These are phyloP conservation scores for Pichia sporocuriosa DNA, from an alignment of 805 yeast species.

Conservation along the genomic window DNA sequence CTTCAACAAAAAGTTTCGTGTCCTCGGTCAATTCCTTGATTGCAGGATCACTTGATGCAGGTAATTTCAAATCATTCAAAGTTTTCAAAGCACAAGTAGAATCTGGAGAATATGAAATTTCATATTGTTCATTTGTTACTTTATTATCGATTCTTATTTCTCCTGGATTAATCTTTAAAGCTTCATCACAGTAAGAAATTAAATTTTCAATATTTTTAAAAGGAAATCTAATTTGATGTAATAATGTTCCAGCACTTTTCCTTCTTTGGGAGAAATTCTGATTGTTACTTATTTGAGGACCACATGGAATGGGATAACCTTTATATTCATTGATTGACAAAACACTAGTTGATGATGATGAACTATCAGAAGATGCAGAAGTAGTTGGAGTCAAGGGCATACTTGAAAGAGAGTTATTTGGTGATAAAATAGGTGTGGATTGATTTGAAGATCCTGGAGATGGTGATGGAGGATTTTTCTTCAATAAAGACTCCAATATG, in stretches of 20 bases:
- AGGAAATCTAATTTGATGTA: constrained; percentile 45
- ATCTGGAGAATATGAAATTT: constrained; percentile 48
- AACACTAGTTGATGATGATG: constrained; percentile 13
- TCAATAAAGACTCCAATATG: constrained; percentile 36
- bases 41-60: constrained; percentile 59
- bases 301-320: constrained; percentile 41
- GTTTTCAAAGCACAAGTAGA: constrained; percentile 50
- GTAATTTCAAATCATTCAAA: constrained; percentile 33
- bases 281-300: constrained; percentile 13
- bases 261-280: constrained; percentile 25
- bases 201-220: constrained; percentile 52
- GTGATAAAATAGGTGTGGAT: constrained; percentile 13
- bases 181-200: constrained; percentile 65
- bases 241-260: constrained; percentile 35
- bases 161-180: constrained; percentile 68
- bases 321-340: constrained; percentile 43
- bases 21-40: constrained; percentile 57
- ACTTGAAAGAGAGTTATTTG: neutral
- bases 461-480: constrained; percentile 10
- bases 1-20: constrained; percentile 51
- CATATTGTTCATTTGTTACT: constrained; percentile 20
- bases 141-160: constrained; percentile 34
- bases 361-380: constrained; percentile 13
- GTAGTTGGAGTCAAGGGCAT: neutral
- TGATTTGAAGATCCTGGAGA: constrained; percentile 26